phyloP scores from a whole-genome alignment of 2,329 filamentous ascomycete genomes.

The Penicillium sp. region DNA sequence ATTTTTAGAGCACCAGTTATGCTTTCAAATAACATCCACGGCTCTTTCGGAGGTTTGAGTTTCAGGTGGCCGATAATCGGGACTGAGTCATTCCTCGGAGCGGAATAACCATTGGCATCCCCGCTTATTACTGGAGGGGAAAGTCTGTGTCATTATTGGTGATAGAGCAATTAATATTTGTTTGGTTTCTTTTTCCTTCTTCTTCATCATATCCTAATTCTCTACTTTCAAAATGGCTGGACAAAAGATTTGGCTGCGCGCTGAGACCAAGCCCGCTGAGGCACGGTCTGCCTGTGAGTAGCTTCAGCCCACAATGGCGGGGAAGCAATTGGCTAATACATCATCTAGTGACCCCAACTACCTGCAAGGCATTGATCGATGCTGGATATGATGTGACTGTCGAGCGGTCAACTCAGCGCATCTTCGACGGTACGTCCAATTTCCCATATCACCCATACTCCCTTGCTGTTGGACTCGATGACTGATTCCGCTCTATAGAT shows the following conservation, averaged over 20 bases:
- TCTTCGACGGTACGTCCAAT: conserved; percentile 48
- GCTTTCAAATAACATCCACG: neutral
- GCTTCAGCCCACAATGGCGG: conserved; percentile 7
- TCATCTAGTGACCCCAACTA: conserved; percentile 48
- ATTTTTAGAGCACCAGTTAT: neutral
- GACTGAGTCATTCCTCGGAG: conserved; percentile 30
- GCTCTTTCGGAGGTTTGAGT: neutral
- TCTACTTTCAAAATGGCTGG: conserved; percentile 29
- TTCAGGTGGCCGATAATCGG: conserved; percentile 19
- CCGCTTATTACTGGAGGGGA: conserved; percentile 32
- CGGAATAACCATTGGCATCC: conserved; percentile 33
- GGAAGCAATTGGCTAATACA: conserved; percentile 7
- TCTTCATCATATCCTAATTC: conserved; percentile 1
- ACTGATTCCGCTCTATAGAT: conserved; percentile 27
- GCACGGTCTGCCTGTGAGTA: conserved; percentile 52
- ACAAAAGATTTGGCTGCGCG: conserved; percentile 55
- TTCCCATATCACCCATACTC: neutral
- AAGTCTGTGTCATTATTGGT: conserved; percentile 32
- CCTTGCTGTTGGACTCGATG: neutral
- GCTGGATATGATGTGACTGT: conserved; percentile 69
- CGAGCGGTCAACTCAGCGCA: conserved; percentile 66
- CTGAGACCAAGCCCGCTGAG: conserved; percentile 61
- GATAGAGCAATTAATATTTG: conserved; percentile 14
- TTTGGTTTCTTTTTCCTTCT: conserved; percentile 9
- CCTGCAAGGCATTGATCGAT: conserved; percentile 62